A percentile compares a stretch with the other conserved stretches of the same genome.
Evolutionary conservation across 257 asterid species (phyloP).

Genomic region (Przewalskia tangutica): DNA sequence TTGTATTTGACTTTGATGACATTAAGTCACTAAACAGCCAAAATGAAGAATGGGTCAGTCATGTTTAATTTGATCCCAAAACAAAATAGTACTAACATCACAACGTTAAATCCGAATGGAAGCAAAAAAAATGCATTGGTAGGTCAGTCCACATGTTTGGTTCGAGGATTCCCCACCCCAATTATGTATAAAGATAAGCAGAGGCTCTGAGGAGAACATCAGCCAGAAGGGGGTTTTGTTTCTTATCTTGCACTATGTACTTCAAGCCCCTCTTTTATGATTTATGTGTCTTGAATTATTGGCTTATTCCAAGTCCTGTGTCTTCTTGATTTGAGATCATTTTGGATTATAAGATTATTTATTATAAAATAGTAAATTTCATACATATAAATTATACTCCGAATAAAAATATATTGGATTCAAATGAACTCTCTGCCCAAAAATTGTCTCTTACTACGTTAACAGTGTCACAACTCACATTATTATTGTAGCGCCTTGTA

Average conservation of each 20-base stretch:
- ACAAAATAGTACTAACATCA: too few relatives aligned
- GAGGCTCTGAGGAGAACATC: background rate
- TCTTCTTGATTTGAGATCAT: background rate
- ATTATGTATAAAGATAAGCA: background rate
- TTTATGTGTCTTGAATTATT: background rate
- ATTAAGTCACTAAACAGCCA: background rate
- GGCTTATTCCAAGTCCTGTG: background rate
- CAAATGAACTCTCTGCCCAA: too few relatives aligned
- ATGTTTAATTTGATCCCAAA: background rate
- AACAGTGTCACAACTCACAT: background rate
- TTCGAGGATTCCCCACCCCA: background rate
- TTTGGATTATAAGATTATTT: background rate
- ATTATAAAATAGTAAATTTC: too few relatives aligned
- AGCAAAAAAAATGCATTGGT: background rate
- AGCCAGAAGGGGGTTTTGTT: background rate
- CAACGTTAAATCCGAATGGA: background rate
- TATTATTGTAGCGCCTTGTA: background rate
- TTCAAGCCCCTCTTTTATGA: background rate
- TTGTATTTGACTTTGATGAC: background rate
- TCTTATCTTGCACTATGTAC: constrained; percentile 1
- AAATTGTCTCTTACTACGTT: background rate
- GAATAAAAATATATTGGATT: too few relatives aligned
- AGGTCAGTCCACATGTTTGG: constrained; percentile 7
- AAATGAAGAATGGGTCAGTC: background rate
- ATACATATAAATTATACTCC: too few relatives aligned